These are phyloP conservation scores for Opeltia flavorubescens DNA, from an alignment of 495 filamentous ascomycete species.

Conservation along the genomic window DNA sequence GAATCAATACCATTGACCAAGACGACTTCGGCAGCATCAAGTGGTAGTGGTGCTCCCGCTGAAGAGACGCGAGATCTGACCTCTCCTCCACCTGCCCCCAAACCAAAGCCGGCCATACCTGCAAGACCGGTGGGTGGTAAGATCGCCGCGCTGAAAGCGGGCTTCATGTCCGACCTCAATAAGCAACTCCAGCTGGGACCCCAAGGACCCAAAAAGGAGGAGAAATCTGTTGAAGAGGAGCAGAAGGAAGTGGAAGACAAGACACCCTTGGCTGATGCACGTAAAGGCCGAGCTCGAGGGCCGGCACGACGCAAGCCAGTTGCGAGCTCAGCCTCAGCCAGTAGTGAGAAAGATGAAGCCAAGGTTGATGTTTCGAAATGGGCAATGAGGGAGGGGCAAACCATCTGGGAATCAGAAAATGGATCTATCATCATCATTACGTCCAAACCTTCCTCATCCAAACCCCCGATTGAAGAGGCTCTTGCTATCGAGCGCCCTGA, in stretches of 20 bases:
- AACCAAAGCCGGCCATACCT: constrained; percentile 67
- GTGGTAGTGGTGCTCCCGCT: constrained; percentile 19
- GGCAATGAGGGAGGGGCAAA: constrained; percentile 31
- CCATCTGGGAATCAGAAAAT: constrained; percentile 36
- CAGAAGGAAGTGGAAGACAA: constrained; percentile 45
- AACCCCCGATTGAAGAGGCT: not conserved
- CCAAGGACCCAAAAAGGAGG: constrained; percentile 50
- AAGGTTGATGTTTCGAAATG: constrained; percentile 3
- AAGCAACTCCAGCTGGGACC: constrained; percentile 72
- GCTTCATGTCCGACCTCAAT: constrained; percentile 84
- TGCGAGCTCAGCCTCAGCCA: constrained; percentile 17
- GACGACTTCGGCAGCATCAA: constrained; percentile 20
- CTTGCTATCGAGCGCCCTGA: not conserved
- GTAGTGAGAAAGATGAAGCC: constrained; percentile 11
- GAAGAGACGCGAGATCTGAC: constrained; percentile 17
- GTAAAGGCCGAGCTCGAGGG: constrained; percentile 81
- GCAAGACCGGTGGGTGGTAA: constrained; percentile 66
- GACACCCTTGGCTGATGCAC: constrained; percentile 64
- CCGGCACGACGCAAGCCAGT: constrained; percentile 69
- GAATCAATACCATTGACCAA: constrained; percentile 25
- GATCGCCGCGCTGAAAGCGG: constrained; percentile 78
- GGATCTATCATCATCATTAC: constrained; percentile 14
- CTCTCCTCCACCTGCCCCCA: constrained; percentile 31
- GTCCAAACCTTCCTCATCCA: not conserved
- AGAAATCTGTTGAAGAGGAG: constrained; percentile 43